A percentile compares a stretch with the other conserved stretches of the same genome.
Conservation (phyloP, 352 stramenopile species). For the Globisporangium ultimum region DNA sequence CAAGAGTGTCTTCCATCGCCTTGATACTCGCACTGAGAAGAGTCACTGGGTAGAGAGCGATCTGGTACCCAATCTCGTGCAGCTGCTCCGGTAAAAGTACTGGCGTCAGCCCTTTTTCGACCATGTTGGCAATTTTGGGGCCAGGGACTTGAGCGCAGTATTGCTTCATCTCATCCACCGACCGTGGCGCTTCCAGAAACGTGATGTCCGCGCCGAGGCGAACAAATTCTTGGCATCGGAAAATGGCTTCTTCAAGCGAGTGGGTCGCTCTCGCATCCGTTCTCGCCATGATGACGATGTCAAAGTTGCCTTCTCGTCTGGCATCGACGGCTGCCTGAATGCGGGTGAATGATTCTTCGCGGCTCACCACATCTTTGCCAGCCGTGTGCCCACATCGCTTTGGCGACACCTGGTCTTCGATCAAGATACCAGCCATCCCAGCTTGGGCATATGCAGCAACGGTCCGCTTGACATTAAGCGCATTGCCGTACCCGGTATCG, state of each 20-base stretch:
- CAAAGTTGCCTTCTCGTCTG: constrained; percentile 74
- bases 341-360: constrained; percentile 83
- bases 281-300: constrained; percentile 92
- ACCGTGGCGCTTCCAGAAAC: constrained; percentile 92
- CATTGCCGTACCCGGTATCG: constrained; percentile 93
- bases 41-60: constrained; percentile 93
- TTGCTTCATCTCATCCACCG: constrained; percentile 88
- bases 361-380: constrained; percentile 86
- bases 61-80: constrained; percentile 91
- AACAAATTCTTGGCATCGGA: constrained; percentile 89
- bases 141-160: constrained; percentile 90
- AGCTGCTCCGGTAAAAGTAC: constrained; percentile 86
- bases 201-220: constrained; percentile 93
- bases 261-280: constrained; percentile 91
- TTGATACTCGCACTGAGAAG: constrained; percentile 92
- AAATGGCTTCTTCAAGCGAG: constrained; percentile 90
- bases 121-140: constrained; percentile 82
- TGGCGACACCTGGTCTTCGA: constrained; percentile 92
- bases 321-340: constrained; percentile 90
- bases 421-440: constrained; percentile 92
- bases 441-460: constrained; percentile 87
- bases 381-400: constrained; percentile 93
- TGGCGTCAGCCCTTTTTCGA: constrained; percentile 93
- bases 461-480: constrained; percentile 92
- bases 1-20: constrained; percentile 88